Conservation (phyloP, 306 rosid species). For the Pyrus pyrifolia region DNA sequence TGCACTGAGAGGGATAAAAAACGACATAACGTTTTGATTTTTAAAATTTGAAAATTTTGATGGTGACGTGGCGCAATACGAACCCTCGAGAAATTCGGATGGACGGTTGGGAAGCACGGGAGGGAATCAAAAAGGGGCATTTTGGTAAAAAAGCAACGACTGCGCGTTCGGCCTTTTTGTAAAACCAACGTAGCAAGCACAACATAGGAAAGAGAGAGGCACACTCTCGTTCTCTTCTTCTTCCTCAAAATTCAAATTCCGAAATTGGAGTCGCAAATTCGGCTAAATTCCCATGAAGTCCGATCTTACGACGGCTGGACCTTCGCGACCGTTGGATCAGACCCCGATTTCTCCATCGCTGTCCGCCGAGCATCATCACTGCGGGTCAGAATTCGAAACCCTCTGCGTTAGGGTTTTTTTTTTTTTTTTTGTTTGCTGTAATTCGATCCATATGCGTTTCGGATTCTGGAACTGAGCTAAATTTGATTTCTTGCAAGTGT, state of each 20-base stretch:
- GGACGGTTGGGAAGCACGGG: neutral
- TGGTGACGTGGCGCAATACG: neutral
- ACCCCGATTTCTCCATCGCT: conserved; percentile 21
- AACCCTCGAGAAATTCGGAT: neutral
- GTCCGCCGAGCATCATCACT: conserved; percentile 24
- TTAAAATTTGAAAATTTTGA: neutral
- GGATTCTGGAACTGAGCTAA: neutral
- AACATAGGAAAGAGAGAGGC: neutral
- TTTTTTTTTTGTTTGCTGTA: neutral
- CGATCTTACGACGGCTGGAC: conserved; percentile 32
- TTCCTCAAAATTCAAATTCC: neutral
- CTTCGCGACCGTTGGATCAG: conserved; percentile 39
- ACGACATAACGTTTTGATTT: neutral
- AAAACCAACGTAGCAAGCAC: no score
- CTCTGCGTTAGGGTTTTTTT: neutral
- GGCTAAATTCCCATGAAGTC: conserved; percentile 24
- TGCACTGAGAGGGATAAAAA: neutral
- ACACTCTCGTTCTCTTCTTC: neutral
- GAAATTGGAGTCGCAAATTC: conserved; percentile 13
- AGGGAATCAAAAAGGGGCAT: neutral
- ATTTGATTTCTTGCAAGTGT: neutral
- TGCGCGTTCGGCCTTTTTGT: neutral
- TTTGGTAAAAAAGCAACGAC: neutral
- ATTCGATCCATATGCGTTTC: neutral
- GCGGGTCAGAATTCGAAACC: conserved; percentile 31